Evolutionary conservation across 2,329 filamentous ascomycete genomes (phyloP).

Genomic region (Gyromitra esculenta): DNA sequence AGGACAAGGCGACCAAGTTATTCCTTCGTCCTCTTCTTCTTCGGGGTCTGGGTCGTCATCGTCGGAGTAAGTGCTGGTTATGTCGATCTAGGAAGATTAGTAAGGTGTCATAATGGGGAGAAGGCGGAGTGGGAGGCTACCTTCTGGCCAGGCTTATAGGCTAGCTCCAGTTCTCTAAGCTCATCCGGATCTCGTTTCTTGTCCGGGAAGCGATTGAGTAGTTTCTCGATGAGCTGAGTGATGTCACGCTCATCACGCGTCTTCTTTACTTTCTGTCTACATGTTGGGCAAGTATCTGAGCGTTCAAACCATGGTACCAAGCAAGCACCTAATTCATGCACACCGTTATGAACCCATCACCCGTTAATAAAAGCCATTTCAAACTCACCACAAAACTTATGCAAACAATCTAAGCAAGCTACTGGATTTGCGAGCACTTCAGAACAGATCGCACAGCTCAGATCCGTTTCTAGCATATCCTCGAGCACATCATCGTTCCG

Average conservation of each 20-base stretch:
- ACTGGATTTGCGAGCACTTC: slow-evolving; percentile 90
- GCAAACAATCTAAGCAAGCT: slow-evolving; percentile 88
- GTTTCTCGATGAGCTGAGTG: slow-evolving; percentile 87
- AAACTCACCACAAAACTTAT: slow-evolving; percentile 84
- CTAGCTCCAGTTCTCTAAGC: slow-evolving; percentile 76
- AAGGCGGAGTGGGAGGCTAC: slow-evolving; percentile 69
- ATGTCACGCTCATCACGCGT: slow-evolving; percentile 91
- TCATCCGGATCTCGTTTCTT: slow-evolving; percentile 76
- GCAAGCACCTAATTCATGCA: slow-evolving; percentile 46
- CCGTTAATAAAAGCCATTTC: slow-evolving; percentile 74
- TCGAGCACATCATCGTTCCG: slow-evolving; percentile 32
- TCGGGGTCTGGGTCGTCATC: slow-evolving; percentile 46
- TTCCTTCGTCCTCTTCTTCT: slow-evolving; percentile 36
- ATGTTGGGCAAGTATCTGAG: slow-evolving; percentile 87
- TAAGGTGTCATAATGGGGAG: background rate
- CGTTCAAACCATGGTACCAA: slow-evolving; percentile 45
- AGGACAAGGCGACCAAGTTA: slow-evolving; percentile 44
- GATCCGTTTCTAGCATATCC: slow-evolving; percentile 78
- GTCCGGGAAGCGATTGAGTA: slow-evolving; percentile 78
- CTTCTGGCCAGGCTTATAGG: slow-evolving; percentile 83
- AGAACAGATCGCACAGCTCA: slow-evolving; percentile 96
- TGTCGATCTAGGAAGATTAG: slow-evolving; percentile 33
- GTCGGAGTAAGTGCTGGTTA: slow-evolving; percentile 35
- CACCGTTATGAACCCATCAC: slow-evolving; percentile 58
- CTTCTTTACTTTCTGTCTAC: slow-evolving; percentile 82